These are phyloP conservation scores for Cyberlindnera xylosilytica DNA, from an alignment of 805 yeast genomes.

Conservation along the genomic window DNA sequence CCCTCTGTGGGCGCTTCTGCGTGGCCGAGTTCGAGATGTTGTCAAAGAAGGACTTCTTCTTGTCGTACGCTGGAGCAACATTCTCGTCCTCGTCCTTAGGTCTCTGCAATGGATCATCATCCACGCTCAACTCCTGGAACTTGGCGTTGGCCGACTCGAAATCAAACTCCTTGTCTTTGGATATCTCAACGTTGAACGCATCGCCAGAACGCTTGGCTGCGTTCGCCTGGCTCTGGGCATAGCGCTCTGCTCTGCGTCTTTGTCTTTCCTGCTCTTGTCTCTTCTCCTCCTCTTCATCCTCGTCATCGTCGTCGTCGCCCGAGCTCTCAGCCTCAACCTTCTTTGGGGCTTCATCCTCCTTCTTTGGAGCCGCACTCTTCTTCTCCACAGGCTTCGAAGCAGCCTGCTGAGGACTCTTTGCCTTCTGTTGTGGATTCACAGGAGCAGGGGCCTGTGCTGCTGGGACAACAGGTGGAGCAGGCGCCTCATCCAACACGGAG, in stretches of 20 bases:
- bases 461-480: slow-evolving; percentile 17
- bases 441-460: slow-evolving; percentile 7
- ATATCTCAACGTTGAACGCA: slow-evolving; percentile 31
- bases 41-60: slow-evolving; percentile 85
- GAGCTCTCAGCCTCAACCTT: not conserved
- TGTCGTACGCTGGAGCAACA: slow-evolving; percentile 56
- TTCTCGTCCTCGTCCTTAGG: slow-evolving; percentile 1
- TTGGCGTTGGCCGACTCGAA: slow-evolving; percentile 72
- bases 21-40: slow-evolving; percentile 69
- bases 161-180: slow-evolving; percentile 67
- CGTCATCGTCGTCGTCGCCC: too few relatives aligned
- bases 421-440: not conserved
- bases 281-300: not conserved
- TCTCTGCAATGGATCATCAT: slow-evolving; percentile 6
- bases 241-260: slow-evolving; percentile 1
- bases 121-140: slow-evolving; percentile 41
- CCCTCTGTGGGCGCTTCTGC: slow-evolving; percentile 33
- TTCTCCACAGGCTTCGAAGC: not conserved
- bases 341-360: not conserved
- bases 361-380: not conserved
- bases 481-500: slow-evolving; percentile 71
- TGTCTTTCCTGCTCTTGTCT: not conserved
- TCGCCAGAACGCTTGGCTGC: not conserved
- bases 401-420: not conserved
- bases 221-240: slow-evolving; percentile 12